Evolutionary conservation across 148 eudicot species (phyloP).

Genomic region (Linanthus parryae): DNA sequence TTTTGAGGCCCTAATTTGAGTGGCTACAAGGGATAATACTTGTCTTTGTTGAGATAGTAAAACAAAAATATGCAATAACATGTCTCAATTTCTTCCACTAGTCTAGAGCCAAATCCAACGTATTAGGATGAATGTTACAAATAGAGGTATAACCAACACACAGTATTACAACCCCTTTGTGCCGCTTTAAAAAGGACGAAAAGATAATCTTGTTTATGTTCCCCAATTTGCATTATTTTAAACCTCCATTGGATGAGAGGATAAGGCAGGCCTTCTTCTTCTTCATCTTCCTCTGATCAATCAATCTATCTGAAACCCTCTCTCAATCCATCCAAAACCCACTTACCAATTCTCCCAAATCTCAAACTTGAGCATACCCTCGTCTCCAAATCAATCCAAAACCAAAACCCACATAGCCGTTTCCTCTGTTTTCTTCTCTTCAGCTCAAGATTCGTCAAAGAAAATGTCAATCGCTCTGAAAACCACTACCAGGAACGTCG

Average conservation of each 20-base stretch:
- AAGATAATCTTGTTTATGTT: slow-evolving; percentile 18
- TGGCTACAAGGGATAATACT: no score
- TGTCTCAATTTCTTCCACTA: no score
- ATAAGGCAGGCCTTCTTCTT: slow-evolving; percentile 21
- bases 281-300: slow-evolving; percentile 1
- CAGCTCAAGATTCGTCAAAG: not conserved
- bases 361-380: not conserved
- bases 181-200: not conserved
- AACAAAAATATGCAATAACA: no score
- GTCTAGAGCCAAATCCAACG: no score
- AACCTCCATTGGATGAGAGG: slow-evolving; percentile 22
- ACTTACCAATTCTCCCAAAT: slow-evolving; percentile 11
- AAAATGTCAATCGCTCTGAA: slow-evolving; percentile 39
- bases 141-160: no score
- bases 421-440: not conserved
- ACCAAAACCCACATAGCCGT: not conserved
- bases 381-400: not conserved
- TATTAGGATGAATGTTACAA: no score
- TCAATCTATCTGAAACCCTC: not conserved
- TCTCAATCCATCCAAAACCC: slow-evolving; percentile 4
- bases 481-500: slow-evolving; percentile 15
- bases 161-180: no score
- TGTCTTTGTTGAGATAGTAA: no score
- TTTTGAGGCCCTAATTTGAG: no score
- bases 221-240: slow-evolving; percentile 8